Evolutionary conservation across 2,329 filamentous ascomycete genomes (phyloP).

Genomic region (Alternaria sp.): DNA sequence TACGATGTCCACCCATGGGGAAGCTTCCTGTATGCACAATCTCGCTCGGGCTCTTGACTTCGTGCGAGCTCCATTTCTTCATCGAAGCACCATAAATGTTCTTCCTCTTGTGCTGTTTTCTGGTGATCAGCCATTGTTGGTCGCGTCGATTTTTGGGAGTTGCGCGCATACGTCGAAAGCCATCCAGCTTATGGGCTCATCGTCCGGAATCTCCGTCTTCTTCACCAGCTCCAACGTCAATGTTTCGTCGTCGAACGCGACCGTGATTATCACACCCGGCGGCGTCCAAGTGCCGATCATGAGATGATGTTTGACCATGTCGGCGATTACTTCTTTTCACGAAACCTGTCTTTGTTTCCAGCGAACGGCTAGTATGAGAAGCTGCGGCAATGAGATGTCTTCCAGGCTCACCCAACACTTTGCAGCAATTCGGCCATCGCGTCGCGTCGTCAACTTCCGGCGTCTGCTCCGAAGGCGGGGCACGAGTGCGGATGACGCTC

Average conservation of each 20-base stretch:
- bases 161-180: constrained; percentile 74
- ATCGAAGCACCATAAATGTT: constrained; percentile 89
- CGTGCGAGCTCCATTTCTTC: constrained; percentile 91
- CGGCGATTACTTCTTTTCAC: constrained; percentile 14
- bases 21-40: constrained; percentile 78
- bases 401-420: constrained; percentile 3
- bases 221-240: constrained; percentile 78
- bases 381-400: not conserved
- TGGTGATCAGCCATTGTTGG: constrained; percentile 25
- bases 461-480: constrained; percentile 38
- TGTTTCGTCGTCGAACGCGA: constrained; percentile 84
- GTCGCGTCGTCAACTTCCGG: constrained; percentile 26
- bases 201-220: constrained; percentile 79
- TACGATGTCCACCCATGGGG: constrained; percentile 78
- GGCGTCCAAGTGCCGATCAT: constrained; percentile 94
- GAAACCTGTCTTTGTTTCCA: not conserved
- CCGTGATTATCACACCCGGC: constrained; percentile 87
- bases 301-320: constrained; percentile 80
- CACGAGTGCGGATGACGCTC: constrained; percentile 14
- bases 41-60: constrained; percentile 76
- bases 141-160: not conserved
- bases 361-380: constrained; percentile 5
- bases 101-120: constrained; percentile 74
- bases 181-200: constrained; percentile 95
- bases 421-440: constrained; percentile 12